These are phyloP conservation scores for Wickerhamomyces sp. DNA, from an alignment of 1,139 yeast species.

Conservation along the genomic window DNA sequence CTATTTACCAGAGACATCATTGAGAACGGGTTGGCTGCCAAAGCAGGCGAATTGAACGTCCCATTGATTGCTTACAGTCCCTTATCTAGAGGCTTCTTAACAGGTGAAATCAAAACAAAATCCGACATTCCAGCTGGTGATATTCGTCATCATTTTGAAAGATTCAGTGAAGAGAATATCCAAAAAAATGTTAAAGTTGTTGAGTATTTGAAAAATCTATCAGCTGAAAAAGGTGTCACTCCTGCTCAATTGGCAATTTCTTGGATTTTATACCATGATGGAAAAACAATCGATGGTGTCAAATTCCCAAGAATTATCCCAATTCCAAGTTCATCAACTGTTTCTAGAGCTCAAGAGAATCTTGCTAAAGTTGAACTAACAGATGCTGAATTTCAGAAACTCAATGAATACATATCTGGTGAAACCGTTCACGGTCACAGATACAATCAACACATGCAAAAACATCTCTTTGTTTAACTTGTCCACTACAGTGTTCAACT, in stretches of 20 bases:
- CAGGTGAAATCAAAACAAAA: slow-evolving; percentile 49
- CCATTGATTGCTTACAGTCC: slow-evolving; percentile 81
- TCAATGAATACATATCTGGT: slow-evolving; percentile 38
- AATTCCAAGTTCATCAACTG: slow-evolving; percentile 69
- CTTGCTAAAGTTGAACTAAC: slow-evolving; percentile 42
- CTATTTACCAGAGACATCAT: slow-evolving; percentile 57
- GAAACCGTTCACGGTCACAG: slow-evolving; percentile 46
- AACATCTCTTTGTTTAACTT: slow-evolving; percentile 9
- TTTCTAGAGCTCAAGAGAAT: slow-evolving; percentile 56
- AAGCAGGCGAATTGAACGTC: slow-evolving; percentile 50
- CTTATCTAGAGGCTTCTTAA: slow-evolving; percentile 70
- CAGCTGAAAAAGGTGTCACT: slow-evolving; percentile 41
- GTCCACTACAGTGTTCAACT: not conserved
- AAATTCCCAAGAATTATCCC: slow-evolving; percentile 60
- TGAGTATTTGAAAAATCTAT: slow-evolving; percentile 41
- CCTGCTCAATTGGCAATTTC: slow-evolving; percentile 69
- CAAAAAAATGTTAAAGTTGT: slow-evolving; percentile 41
- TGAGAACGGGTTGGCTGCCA: slow-evolving; percentile 53
- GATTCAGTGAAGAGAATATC: slow-evolving; percentile 55
- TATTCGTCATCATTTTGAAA: slow-evolving; percentile 46
- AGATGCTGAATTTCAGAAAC: slow-evolving; percentile 46
- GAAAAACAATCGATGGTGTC: slow-evolving; percentile 33
- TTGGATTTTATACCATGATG: slow-evolving; percentile 50
- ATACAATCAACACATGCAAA: slow-evolving; percentile 31
- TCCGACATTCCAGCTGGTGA: slow-evolving; percentile 51